Evolutionary conservation across 306 rosid species (phyloP), one percentile per base, ranked within the genome.

Genomic region (Quillaja saponaria): DNA sequence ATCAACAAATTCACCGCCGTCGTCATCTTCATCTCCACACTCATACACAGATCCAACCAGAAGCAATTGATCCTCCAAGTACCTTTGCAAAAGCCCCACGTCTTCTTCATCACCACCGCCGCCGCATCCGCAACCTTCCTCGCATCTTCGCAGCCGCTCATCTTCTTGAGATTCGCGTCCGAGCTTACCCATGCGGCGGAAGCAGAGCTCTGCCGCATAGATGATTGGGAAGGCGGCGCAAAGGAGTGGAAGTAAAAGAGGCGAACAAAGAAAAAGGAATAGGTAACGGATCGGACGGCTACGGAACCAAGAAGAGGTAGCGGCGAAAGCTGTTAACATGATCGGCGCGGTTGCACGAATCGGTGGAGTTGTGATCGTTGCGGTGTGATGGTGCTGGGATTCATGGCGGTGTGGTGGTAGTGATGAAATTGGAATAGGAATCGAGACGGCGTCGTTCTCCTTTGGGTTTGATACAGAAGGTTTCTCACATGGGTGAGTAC

Each of bases 21-120:
- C 74, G 16, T 57, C 65, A 0, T 58, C 58, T 8, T 48, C 40
- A 6, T 68, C 69, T 6, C 82, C 78, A 3, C 82, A 78, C 7
- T 78, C 78, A 41, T 72, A 78, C 72, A 78, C 71, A 40, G 79
- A 78, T 58, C 82, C 7, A 17, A 78, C 79, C 10, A 72, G 76
- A 68, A 69, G 59, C 49, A 78, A 74, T 25, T 72, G 82, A 78
- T 78, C 79, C 25, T 78, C 79, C 55, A 78, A 38, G 55, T 78
- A 78, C 13, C 79, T 41, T 58, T 72, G 79, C 65, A 72, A 49
- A 0, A 78, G 68, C 0, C 82, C 79, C 52, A 6, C 17, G 38
- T 7, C 4, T 9, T 78, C 72, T 34, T 72, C 82, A 17, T 67
- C 61, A 2, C 34, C 58, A 0, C 28, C 39, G 0, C n/a, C 51